Percentiles rank a stretch among this genome's conserved stretches.
phyloP scores from a whole-genome alignment of 257 asterid genomes.

The Nicotiana otophora region DNA sequence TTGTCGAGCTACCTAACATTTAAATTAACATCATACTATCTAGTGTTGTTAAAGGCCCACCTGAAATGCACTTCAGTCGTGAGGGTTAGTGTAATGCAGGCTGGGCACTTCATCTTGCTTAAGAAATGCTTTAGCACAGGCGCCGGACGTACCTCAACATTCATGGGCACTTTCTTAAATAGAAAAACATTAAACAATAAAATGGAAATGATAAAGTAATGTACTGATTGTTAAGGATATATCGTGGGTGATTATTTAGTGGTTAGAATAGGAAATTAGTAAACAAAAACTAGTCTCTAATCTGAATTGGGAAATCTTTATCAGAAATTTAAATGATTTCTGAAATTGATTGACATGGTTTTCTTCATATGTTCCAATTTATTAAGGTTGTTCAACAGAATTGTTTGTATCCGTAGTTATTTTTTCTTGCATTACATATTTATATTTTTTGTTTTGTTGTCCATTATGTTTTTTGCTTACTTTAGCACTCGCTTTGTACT shows the following conservation, averaged over 20 bases:
- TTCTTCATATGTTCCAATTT: background rate
- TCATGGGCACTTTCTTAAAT: background rate
- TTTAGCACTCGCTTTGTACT: background rate
- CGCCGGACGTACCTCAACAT: background rate
- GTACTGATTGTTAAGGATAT: background rate
- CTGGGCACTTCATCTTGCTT: background rate
- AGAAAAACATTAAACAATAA: background rate
- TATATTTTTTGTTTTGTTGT: background rate
- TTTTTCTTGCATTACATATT: background rate
- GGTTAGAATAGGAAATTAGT: background rate
- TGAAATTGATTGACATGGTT: background rate
- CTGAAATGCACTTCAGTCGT: background rate
- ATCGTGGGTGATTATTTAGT: background rate
- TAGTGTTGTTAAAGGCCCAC: constrained; percentile 7
- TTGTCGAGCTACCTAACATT: constrained; percentile 11
- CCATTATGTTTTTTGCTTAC: background rate
- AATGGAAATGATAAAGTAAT: background rate
- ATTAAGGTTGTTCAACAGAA: background rate
- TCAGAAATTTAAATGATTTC: background rate
- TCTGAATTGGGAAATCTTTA: background rate
- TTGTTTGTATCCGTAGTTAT: background rate
- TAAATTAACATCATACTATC: constrained; percentile 9
- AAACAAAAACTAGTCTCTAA: background rate
- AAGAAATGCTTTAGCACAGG: background rate
- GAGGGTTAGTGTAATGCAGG: background rate